Evolutionary conservation across 805 yeast genomes (phyloP).

Genomic region (Schwanniomyces vanrijiae): DNA sequence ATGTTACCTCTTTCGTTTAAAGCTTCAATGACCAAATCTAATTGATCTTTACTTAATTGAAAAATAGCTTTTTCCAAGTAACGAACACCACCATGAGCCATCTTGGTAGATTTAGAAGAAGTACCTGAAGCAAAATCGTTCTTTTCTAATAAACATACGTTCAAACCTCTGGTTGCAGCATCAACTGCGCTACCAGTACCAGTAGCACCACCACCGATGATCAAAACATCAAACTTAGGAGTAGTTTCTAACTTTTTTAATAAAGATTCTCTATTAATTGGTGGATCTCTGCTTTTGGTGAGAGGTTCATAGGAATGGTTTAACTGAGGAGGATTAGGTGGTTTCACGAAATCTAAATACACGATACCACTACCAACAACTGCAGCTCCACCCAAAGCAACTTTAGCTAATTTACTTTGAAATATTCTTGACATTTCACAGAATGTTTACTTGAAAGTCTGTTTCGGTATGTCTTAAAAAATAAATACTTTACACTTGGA

Average conservation of each 20-base stretch:
- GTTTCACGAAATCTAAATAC: constrained; percentile 39
- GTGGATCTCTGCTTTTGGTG: constrained; percentile 42
- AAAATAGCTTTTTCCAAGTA: constrained; percentile 93
- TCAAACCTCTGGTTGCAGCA: constrained; percentile 86
- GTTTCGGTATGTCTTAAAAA: neutral
- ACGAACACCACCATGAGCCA: constrained; percentile 97
- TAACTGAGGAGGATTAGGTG: constrained; percentile 28
- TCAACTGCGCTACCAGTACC: constrained; percentile 94
- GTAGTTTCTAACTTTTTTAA: constrained; percentile 43
- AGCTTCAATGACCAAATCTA: constrained; percentile 86
- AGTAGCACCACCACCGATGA: constrained; percentile 96
- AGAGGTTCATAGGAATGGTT: constrained; percentile 43
- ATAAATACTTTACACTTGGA: neutral
- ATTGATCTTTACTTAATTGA: constrained; percentile 86
- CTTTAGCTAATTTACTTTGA: constrained; percentile 28
- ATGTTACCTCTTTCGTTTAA: constrained; percentile 83
- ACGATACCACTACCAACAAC: constrained; percentile 36
- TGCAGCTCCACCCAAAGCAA: constrained; percentile 30
- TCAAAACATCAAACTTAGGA: constrained; percentile 70
- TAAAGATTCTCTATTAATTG: constrained; percentile 58
- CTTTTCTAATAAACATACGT: constrained; percentile 83
- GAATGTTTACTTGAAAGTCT: neutral
- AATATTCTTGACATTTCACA: constrained; percentile 17
- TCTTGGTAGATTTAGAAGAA: constrained; percentile 89
- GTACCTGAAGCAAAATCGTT: constrained; percentile 92